These are phyloP conservation scores for Trichosporon coremiiforme DNA, from an alignment of 1,284 basidiomycete genomes.

Conservation along the genomic window DNA sequence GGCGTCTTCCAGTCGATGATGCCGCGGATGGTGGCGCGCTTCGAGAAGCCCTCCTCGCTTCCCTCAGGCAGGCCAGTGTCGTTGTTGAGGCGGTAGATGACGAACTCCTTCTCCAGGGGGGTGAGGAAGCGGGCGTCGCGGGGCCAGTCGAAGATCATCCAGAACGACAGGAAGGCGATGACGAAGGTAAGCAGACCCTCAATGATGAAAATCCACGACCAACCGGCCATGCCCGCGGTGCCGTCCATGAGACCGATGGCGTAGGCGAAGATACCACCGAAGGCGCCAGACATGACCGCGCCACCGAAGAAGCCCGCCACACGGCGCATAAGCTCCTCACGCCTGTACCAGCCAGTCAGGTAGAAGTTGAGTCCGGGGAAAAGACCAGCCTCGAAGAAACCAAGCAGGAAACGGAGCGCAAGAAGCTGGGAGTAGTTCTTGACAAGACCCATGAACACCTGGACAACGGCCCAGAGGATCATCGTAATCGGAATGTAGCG, in stretches of 20 bases:
- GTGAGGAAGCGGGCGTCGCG: slow-evolving; percentile 54
- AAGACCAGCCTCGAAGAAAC: slow-evolving; percentile 55
- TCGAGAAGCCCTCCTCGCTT: slow-evolving; percentile 45
- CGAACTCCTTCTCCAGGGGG: slow-evolving; percentile 49
- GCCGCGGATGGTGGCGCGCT: slow-evolving; percentile 43
- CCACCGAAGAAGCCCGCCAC: slow-evolving; percentile 58
- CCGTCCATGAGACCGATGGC: slow-evolving; percentile 41
- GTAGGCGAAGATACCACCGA: slow-evolving; percentile 46
- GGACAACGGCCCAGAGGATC: slow-evolving; percentile 49
- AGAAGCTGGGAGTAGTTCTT: slow-evolving; percentile 40
- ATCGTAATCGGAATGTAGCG: slow-evolving; percentile 53
- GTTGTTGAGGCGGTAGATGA: slow-evolving; percentile 49
- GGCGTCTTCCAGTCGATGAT: slow-evolving; percentile 53
- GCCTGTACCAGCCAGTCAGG: slow-evolving; percentile 57
- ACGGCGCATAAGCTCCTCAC: slow-evolving; percentile 52
- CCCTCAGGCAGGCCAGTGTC: slow-evolving; percentile 49
- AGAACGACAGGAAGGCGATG: slow-evolving; percentile 48
- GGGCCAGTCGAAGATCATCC: slow-evolving; percentile 57
- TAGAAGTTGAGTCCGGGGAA: slow-evolving; percentile 56
- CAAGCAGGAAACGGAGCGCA: slow-evolving; percentile 53
- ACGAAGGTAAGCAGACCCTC: slow-evolving; percentile 55
- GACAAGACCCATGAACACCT: slow-evolving; percentile 40
- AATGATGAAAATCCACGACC: slow-evolving; percentile 59
- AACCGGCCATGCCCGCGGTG: slow-evolving; percentile 56
- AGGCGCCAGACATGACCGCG: slow-evolving; percentile 55